phyloP scores from a whole-genome alignment of 345 rosid genomes.

The Tarenaya hassleriana region DNA sequence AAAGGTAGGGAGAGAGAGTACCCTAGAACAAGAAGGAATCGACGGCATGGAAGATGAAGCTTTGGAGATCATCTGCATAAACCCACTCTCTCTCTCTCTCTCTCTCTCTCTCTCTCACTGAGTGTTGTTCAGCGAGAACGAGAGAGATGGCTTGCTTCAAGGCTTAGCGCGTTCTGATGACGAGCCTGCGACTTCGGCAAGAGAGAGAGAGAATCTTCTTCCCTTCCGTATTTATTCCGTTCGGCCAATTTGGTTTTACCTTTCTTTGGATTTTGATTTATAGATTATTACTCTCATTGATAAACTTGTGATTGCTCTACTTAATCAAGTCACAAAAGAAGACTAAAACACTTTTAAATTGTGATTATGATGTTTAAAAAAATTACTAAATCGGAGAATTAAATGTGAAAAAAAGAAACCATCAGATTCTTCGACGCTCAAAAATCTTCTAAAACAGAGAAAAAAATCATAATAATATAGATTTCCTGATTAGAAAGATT shows the following conservation, averaged over 20 bases:
- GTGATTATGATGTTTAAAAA: too few relatives aligned
- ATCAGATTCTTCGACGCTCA: too few relatives aligned
- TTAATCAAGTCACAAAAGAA: too few relatives aligned
- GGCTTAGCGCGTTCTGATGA: conserved; percentile 8
- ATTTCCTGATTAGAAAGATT: too few relatives aligned
- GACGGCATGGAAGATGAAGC: conserved; percentile 77
- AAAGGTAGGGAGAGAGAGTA: conserved; percentile 19
- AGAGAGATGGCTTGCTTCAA: conserved; percentile 13
- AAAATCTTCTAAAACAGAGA: too few relatives aligned
- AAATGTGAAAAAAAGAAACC: too few relatives aligned
- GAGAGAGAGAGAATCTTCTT: conserved; percentile 24
- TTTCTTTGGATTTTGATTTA: background rate
- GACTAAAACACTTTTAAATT: too few relatives aligned
- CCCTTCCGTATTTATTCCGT: background rate
- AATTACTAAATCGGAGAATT: too few relatives aligned
- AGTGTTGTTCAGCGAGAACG: conserved; percentile 17
- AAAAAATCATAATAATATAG: too few relatives aligned
- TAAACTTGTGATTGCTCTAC: too few relatives aligned
- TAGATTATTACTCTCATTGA: too few relatives aligned
- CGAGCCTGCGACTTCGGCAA: conserved; percentile 32
- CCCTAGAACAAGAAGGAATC: conserved; percentile 61
- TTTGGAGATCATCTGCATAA: conserved; percentile 63
- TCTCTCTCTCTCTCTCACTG: background rate
- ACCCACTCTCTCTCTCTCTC: conserved; percentile 14
- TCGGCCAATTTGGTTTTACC: too few relatives aligned